Evolutionary conservation across 2,329 filamentous ascomycete genomes (phyloP).

Genomic region (Sporothrix mexicana): DNA sequence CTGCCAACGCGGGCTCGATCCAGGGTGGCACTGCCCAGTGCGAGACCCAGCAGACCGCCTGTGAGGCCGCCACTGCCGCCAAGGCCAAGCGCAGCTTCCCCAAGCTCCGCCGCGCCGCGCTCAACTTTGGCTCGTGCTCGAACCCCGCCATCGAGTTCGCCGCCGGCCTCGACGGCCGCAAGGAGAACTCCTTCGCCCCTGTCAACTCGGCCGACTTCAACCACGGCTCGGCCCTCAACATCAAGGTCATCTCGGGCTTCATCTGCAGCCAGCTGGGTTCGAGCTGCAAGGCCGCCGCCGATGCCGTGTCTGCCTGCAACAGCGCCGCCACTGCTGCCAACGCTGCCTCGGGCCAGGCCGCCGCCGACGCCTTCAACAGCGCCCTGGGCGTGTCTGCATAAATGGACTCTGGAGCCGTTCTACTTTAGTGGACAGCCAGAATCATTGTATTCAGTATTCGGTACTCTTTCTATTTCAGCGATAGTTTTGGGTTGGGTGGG

Average conservation of each 20-base stretch:
- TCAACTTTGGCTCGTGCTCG: constrained; percentile 55
- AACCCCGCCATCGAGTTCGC: constrained; percentile 58
- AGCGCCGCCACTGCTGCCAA: constrained; percentile 44
- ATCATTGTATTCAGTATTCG: constrained; percentile 13
- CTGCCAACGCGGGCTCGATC: constrained; percentile 53
- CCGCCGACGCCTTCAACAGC: constrained; percentile 49
- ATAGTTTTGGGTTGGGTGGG: neutral
- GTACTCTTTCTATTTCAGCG: neutral
- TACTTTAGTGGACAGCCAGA: neutral
- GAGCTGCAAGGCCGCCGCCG: constrained; percentile 46
- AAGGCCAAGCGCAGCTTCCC: constrained; percentile 39
- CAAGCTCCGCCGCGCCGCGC: constrained; percentile 40
- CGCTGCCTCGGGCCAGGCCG: constrained; percentile 45
- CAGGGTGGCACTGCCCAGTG: constrained; percentile 50
- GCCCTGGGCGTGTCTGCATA: constrained; percentile 46
- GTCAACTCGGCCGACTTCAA: constrained; percentile 53
- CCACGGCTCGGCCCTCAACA: constrained; percentile 56
- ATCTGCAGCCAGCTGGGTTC: constrained; percentile 47
- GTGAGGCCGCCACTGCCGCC: constrained; percentile 42
- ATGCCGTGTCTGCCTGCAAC: constrained; percentile 45
- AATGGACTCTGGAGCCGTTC: neutral
- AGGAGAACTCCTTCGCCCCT: constrained; percentile 51
- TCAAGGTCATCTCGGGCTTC: constrained; percentile 48
- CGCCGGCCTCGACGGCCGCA: constrained; percentile 54
- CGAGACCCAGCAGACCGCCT: constrained; percentile 50